A percentile compares a stretch with the other conserved stretches of the same genome.
These are phyloP conservation scores for Eucalyptus erythrocorys DNA, from an alignment of 345 rosid genomes.

Conservation along the genomic window DNA sequence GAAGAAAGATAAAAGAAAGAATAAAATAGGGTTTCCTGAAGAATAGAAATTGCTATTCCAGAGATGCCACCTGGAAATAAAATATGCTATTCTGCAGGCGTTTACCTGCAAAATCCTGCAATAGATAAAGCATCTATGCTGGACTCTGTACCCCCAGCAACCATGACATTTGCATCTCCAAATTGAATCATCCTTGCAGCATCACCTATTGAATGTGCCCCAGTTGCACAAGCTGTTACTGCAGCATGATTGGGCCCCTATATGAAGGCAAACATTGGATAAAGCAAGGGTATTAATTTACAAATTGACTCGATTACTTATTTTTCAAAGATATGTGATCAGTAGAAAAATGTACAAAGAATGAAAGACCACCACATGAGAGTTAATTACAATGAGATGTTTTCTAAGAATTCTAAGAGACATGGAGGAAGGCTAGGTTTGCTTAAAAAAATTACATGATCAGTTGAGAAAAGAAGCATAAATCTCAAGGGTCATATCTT, in stretches of 20 bases:
- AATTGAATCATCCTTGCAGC: constrained; percentile 96
- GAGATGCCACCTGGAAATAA: background rate
- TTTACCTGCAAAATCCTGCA: constrained; percentile 88
- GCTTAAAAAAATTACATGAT: background rate
- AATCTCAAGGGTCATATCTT: background rate
- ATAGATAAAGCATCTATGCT: constrained; percentile 94
- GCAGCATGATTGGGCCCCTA: constrained; percentile 99
- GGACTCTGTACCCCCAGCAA: constrained; percentile 94
- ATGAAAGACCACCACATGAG: background rate
- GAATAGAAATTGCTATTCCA: background rate
- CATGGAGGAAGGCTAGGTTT: background rate
- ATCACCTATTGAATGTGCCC: constrained; percentile 95
- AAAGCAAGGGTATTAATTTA: background rate
- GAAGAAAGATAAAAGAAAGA: background rate
- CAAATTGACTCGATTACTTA: background rate
- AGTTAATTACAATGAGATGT: background rate
- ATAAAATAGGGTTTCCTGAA: background rate
- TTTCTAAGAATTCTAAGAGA: background rate
- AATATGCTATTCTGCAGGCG: background rate
- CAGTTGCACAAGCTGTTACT: constrained; percentile 98
- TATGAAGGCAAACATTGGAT: background rate
- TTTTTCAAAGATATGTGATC: background rate
- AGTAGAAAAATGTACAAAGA: background rate
- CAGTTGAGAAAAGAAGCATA: background rate
- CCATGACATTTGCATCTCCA: constrained; percentile 95